Evolutionary conservation across 495 filamentous ascomycete species (phyloP), one percentile per base, ranked within the genome.

Genomic region (Penicillium roqueforti): DNA sequence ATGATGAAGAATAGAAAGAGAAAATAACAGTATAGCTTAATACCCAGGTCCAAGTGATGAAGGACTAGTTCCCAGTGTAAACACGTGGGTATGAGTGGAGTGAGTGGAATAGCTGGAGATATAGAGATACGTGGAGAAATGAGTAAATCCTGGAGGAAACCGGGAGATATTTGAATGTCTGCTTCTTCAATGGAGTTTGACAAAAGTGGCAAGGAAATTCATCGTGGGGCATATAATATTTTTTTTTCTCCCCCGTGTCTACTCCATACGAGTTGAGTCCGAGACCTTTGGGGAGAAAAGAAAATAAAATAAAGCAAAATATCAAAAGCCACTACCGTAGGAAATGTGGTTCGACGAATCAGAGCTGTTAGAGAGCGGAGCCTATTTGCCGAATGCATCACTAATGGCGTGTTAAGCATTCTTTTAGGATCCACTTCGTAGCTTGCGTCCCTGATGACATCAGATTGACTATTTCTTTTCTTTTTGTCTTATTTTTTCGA

Each of bases 381-480:
- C 45, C 52, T 51, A 23, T 49, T 5, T n/a, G 47, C 58, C 61
- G 64, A 40, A 67, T 64, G 64, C 64, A 62, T 67, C 64, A 67
- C 64, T 67, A 61, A 67, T 58, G 61, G 56, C 63, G 38, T 49
- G 56, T 62, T 67, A 67, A 67, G 65, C 65, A 67, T 67, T 65
- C 53, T 26, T 25, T 10, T 19, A 9, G 4, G 28, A n/a, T 29
- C 61, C 57, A 41, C 51, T 13, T 39, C 37, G 34, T 38, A 57
- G 58, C 50, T 57, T 55, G 63, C 49, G 63, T 60, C 60, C 60
- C 60, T 59, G 55, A 61, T 61, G 63, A 63, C 55, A 63, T 66
- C 60, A 63, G 36, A 7, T 42, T 41, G 36, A 11, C 1, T 36
- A n/a, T 25, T 37, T 36, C 1, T 18, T 3, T 14, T 31, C 22